phyloP scores from a whole-genome alignment of 2,329 filamentous ascomycete species.

The Aspergillus pseudoterreus region DNA sequence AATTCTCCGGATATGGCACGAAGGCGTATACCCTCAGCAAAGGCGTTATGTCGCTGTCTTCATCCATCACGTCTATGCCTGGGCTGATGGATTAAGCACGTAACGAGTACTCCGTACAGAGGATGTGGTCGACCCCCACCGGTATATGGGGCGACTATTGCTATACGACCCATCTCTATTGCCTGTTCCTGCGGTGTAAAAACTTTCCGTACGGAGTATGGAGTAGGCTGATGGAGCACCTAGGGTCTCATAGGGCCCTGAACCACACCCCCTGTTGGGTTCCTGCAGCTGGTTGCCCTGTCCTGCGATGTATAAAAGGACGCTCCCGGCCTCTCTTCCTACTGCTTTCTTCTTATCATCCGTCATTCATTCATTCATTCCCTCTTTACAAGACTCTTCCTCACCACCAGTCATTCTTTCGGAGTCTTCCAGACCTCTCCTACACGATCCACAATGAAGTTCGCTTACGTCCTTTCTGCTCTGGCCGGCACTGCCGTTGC shows the following conservation, averaged over 20 bases:
- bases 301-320: not conserved
- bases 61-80: not conserved
- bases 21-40: not conserved
- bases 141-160: not conserved
- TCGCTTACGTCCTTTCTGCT: slow-evolving; percentile 21
- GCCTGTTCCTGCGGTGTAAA: not conserved
- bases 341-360: slow-evolving; percentile 9
- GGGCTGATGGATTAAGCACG: not conserved
- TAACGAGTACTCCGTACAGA: not conserved
- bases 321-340: slow-evolving; percentile 6
- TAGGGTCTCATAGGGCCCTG: not conserved
- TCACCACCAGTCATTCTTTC: slow-evolving; percentile 10
- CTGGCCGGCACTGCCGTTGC: slow-evolving; percentile 24
- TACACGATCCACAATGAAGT: slow-evolving; percentile 22
- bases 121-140: not conserved
- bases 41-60: not conserved
- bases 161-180: not conserved
- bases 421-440: slow-evolving; percentile 2
- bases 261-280: not conserved
- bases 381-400: not conserved
- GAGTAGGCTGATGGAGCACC: not conserved
- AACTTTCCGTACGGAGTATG: not conserved
- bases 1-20: not conserved
- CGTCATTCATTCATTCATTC: slow-evolving; percentile 17
- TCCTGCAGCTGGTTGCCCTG: not conserved